phyloP scores from a whole-genome alignment of 2,329 filamentous ascomycete genomes.

The Aspergillus phoenicis region DNA sequence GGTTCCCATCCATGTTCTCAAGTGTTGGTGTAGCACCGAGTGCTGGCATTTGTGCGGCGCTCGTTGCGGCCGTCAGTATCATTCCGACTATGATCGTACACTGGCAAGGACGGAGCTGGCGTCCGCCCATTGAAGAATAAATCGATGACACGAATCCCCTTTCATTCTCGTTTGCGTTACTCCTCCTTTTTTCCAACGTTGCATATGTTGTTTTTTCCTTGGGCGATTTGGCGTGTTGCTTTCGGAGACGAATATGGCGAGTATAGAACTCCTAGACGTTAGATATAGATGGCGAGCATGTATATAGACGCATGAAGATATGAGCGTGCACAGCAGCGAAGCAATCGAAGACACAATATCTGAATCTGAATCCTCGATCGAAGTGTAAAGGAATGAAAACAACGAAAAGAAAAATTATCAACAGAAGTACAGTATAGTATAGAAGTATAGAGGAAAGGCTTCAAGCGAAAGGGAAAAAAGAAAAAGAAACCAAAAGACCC shows the following conservation, averaged over 20 bases:
- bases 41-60: constrained; percentile 33
- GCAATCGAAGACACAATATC: neutral
- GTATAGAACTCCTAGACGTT: constrained; percentile 2
- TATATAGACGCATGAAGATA: constrained; percentile 1
- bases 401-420: no score
- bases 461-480: neutral
- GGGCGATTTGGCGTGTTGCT: neutral
- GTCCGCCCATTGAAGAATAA: constrained; percentile 17
- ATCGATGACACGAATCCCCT: neutral
- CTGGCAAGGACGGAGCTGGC: constrained; percentile 29
- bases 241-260: neutral
- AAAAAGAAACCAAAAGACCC: neutral
- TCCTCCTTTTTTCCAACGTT: neutral
- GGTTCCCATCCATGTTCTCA: constrained; percentile 41
- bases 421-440: no score
- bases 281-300: constrained; percentile 5
- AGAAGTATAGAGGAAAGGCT: neutral
- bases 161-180: neutral
- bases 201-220: neutral
- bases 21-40: constrained; percentile 36
- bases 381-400: no score
- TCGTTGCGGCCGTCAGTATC: constrained; percentile 36
- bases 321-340: neutral
- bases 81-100: constrained; percentile 37
- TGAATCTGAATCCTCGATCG: no score